Evolutionary conservation across 2,329 filamentous ascomycete species (phyloP), one percentile per base, ranked within the genome.

Genomic region (Arachnomyces sp.): DNA sequence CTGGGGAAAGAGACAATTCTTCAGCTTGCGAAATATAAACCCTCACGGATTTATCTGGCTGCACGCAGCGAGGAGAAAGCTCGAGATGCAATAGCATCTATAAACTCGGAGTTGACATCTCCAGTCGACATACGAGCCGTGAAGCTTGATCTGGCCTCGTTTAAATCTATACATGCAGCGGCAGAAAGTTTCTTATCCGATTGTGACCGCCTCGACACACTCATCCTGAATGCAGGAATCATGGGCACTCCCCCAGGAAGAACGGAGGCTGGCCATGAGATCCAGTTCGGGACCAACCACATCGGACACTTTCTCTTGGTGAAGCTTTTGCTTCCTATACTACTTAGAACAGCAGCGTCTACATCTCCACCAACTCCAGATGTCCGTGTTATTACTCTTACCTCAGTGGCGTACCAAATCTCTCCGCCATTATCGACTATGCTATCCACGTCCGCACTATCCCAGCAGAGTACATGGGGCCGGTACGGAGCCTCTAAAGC

Each of bases 31-130:
- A 62, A 60, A 42, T 74, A 77, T 51, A 53, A 61, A 6, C 73
- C 75, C 2, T 58, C 61, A 1, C 68, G 74, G 41, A 71, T 79
- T 44, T 78, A 73, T 58, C 66, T 80, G 43, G 72, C 67, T 11
- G 73, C 72, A 2, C 69, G 74, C 34, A 70, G 61, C 14, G 58
- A 58, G 36, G 47, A 53, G 31, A 60, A 67, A 34, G 67, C 67
- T 8, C 67, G 62, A 14, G 60, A 66, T 6, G 62, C 67, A 7
- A 68, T 76, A 31, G 55, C 68, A 12, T 57, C 61, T 2, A 62
- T 68, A 44, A 52, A 67, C 44, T 38, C 55, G 1, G 47, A 54
- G 15, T 50, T 60, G 17, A 43, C 53, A 36, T 56, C 33, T 12
- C 56, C 48, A 7, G 52, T 59, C 15, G 61, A 67, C 41, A 65